These are phyloP conservation scores for Komagataella mondaviorum DNA, from an alignment of 805 yeast genomes.

Conservation along the genomic window DNA sequence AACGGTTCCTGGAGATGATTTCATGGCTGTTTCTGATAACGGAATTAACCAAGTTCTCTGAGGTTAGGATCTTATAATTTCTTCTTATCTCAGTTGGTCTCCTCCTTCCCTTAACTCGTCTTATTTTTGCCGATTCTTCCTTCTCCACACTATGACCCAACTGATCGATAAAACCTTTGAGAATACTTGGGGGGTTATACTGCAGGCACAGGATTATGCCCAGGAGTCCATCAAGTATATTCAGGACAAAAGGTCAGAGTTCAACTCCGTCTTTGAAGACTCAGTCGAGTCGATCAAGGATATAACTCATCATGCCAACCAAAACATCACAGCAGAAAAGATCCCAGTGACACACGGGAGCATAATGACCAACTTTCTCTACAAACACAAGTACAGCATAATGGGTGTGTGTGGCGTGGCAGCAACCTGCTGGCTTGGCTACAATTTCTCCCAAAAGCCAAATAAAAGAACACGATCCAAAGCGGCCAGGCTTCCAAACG, in stretches of 20 bases:
- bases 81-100: neutral
- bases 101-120: neutral
- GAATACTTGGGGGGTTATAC: neutral
- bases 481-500: slow-evolving; percentile 53
- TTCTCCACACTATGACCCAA: neutral
- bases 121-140: neutral
- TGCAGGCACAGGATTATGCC: neutral
- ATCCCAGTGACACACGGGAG: neutral
- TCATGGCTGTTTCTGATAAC: neutral
- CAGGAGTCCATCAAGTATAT: neutral
- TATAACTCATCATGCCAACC: no score
- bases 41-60: neutral
- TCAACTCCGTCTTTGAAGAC: neutral
- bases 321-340: neutral
- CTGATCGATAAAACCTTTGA: neutral
- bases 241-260: neutral
- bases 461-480: slow-evolving; percentile 20
- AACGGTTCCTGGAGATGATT: neutral
- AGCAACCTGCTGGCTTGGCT: slow-evolving; percentile 2
- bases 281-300: slow-evolving; percentile 1
- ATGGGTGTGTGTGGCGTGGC: slow-evolving; percentile 4
- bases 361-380: neutral
- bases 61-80: neutral
- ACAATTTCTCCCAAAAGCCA: neutral
- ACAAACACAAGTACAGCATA: slow-evolving; percentile 1